These are phyloP conservation scores for Carex littledalei DNA, from an alignment of 176 grass and related monocot genomes.

Conservation along the genomic window DNA sequence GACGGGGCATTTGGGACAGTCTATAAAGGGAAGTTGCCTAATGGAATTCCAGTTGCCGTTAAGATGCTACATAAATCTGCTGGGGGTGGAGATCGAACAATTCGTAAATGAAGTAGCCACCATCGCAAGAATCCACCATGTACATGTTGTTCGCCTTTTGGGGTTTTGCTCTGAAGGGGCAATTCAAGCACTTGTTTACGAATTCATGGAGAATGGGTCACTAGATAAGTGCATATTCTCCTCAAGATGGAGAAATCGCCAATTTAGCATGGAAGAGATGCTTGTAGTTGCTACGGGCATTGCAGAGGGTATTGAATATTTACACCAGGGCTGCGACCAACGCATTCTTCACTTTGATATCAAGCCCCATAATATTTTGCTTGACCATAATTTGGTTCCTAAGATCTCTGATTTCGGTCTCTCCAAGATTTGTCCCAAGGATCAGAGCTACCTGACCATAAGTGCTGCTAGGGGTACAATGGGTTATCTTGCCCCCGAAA, in stretches of 20 bases:
- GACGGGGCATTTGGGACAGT: constrained; percentile 30
- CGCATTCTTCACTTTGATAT: too few relatives aligned
- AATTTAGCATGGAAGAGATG: too few relatives aligned
- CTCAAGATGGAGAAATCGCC: too few relatives aligned
- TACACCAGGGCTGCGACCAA: too few relatives aligned
- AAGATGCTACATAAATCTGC: background rate
- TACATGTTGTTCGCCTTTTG: constrained; percentile 19
- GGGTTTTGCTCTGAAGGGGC: constrained; percentile 17
- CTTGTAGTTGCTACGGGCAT: too few relatives aligned
- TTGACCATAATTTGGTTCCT: background rate
- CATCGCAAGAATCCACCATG: constrained; percentile 22
- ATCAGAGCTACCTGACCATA: background rate
- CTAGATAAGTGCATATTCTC: background rate
- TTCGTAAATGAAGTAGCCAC: constrained; percentile 28
- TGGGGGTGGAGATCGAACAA: background rate
- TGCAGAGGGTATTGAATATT: too few relatives aligned
- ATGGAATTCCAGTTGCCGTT: too few relatives aligned
- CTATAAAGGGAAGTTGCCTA: constrained; percentile 1
- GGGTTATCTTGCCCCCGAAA: background rate
- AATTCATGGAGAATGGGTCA: background rate
- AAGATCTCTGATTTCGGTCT: constrained; percentile 32
- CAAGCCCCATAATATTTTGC: too few relatives aligned
- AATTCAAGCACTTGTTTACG: constrained; percentile 12
- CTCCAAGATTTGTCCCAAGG: constrained; percentile 20
- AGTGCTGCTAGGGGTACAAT: background rate